Evolutionary conservation across 1,139 yeast genomes (phyloP).

Genomic region (Insectozyma bohioensis): DNA sequence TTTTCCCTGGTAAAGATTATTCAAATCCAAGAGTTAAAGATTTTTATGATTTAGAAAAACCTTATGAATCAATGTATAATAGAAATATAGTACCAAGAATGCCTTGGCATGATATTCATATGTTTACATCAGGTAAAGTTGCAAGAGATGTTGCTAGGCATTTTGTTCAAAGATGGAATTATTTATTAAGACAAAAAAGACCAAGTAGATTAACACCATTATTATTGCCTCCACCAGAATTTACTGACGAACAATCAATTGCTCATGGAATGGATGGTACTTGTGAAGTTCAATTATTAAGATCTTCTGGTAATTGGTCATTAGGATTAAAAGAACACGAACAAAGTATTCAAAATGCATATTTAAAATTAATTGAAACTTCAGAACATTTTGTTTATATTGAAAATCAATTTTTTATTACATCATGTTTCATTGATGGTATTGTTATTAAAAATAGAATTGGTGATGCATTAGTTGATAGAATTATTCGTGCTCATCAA

Average conservation of each 20-base stretch:
- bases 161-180: slow-evolving; percentile 98
- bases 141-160: slow-evolving; percentile 93
- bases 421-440: slow-evolving; percentile 86
- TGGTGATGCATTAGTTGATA: slow-evolving; percentile 94
- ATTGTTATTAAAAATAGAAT: slow-evolving; percentile 82
- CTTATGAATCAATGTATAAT: slow-evolving; percentile 92
- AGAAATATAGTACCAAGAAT: slow-evolving; percentile 79
- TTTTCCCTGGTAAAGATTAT: slow-evolving; percentile 96
- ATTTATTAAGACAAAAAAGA: slow-evolving; percentile 83
- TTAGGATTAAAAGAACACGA: slow-evolving; percentile 83
- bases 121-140: slow-evolving; percentile 93
- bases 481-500: slow-evolving; percentile 84
- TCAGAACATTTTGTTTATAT: slow-evolving; percentile 92
- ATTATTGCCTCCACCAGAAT: slow-evolving; percentile 88
- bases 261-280: slow-evolving; percentile 72
- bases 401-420: slow-evolving; percentile 91
- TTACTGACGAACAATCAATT: slow-evolving; percentile 67
- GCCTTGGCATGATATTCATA: slow-evolving; percentile 99
- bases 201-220: slow-evolving; percentile 94
- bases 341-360: slow-evolving; percentile 90
- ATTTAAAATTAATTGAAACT: slow-evolving; percentile 83
- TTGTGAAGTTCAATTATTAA: slow-evolving; percentile 84
- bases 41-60: slow-evolving; percentile 75
- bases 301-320: slow-evolving; percentile 94
- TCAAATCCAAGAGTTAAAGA: slow-evolving; percentile 94